These are phyloP conservation scores for Meyerozyma elateridarum DNA, from an alignment of 1,139 yeast genomes.

Conservation along the genomic window DNA sequence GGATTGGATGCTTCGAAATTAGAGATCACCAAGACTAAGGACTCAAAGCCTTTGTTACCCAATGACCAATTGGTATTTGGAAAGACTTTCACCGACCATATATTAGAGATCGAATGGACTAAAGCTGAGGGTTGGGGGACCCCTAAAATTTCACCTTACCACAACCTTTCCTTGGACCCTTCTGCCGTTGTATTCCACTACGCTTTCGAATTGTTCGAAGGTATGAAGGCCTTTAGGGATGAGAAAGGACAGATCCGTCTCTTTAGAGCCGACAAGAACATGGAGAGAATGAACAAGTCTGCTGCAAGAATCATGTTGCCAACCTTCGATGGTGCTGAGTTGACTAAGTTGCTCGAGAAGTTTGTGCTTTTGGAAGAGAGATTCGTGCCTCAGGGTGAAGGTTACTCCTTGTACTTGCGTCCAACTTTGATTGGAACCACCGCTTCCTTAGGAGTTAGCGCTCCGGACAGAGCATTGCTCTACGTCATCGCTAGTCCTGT, in stretches of 20 bases:
- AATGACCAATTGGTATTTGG: slow-evolving; percentile 82
- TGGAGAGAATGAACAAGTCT: slow-evolving; percentile 84
- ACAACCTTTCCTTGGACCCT: slow-evolving; percentile 72
- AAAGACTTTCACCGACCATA: slow-evolving; percentile 82
- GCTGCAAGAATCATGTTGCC: slow-evolving; percentile 88
- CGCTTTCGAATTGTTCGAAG: slow-evolving; percentile 93
- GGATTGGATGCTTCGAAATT: slow-evolving; percentile 69
- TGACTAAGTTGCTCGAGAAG: slow-evolving; percentile 68
- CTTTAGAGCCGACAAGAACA: slow-evolving; percentile 88
- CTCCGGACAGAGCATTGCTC: slow-evolving; percentile 75
- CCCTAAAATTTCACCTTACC: slow-evolving; percentile 86
- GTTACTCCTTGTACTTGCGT: slow-evolving; percentile 87
- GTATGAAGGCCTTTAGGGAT: slow-evolving; percentile 89
- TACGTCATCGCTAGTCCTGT: slow-evolving; percentile 92
- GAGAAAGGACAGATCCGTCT: slow-evolving; percentile 63
- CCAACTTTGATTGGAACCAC: slow-evolving; percentile 95
- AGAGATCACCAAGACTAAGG: slow-evolving; percentile 47
- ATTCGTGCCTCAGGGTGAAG: slow-evolving; percentile 78
- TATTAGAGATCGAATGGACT: slow-evolving; percentile 85
- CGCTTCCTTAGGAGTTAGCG: slow-evolving; percentile 75
- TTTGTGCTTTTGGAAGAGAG: slow-evolving; percentile 67
- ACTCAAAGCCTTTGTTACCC: slow-evolving; percentile 64
- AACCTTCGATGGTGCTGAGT: slow-evolving; percentile 71
- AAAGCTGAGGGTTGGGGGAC: slow-evolving; percentile 73
- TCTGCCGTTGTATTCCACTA: slow-evolving; percentile 88